phyloP scores from a whole-genome alignment of 2,329 filamentous ascomycete genomes.

The Colletotrichum sp. region DNA sequence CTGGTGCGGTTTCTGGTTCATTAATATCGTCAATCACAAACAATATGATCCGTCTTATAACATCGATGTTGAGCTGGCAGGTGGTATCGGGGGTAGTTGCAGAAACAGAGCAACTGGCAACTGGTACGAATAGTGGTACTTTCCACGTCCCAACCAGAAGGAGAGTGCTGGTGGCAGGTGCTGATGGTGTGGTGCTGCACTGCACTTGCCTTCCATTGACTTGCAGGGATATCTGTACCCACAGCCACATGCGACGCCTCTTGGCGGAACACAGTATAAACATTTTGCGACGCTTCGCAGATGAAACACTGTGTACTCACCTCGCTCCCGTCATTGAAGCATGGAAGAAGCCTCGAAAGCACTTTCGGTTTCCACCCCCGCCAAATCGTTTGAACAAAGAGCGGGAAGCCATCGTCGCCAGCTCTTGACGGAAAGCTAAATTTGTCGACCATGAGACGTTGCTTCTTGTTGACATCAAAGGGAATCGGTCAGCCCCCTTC shows the following conservation, averaged over 20 bases:
- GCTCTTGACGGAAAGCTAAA: neutral
- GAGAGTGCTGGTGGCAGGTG: neutral
- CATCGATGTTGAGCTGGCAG: neutral
- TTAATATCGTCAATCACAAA: neutral
- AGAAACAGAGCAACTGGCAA: neutral
- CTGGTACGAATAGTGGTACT: neutral
- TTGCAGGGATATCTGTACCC: neutral
- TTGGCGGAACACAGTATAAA: neutral
- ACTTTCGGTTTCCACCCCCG: neutral
- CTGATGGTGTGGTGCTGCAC: neutral
- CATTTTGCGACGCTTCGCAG: fast-evolving
- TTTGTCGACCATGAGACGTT: neutral
- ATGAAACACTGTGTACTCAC: neutral
- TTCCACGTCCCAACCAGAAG: neutral
- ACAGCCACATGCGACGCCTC: neutral
- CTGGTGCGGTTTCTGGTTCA: neutral
- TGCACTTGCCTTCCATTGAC: neutral
- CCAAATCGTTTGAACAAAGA: neutral
- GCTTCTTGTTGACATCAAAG: neutral
- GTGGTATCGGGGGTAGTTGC: neutral
- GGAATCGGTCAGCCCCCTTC: neutral
- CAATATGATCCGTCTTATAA: neutral
- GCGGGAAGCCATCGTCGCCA: neutral
- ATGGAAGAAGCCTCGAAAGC: neutral
- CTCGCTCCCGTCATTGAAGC: neutral